Evolutionary conservation across 2,329 filamentous ascomycete species (phyloP).

Genomic region (Blastomyces silverae): DNA sequence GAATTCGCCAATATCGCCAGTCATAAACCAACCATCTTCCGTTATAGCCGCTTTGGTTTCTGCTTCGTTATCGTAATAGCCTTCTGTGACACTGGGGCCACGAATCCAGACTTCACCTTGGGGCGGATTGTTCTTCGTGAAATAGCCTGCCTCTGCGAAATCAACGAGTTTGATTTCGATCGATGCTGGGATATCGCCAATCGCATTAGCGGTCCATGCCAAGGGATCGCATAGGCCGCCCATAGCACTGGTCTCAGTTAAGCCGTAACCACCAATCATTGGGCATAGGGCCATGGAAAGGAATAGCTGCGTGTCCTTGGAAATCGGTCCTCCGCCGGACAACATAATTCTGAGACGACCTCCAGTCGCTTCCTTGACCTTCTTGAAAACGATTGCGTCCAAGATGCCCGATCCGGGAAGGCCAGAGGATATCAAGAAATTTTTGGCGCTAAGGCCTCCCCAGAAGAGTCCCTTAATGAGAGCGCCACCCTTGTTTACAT

Average conservation of each 20-base stretch:
- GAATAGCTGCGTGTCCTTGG: slow-evolving; percentile 81
- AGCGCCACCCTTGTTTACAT: slow-evolving; percentile 65
- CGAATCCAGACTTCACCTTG: slow-evolving; percentile 84
- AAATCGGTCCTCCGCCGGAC: slow-evolving; percentile 88
- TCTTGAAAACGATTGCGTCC: slow-evolving; percentile 81
- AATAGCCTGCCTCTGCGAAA: slow-evolving; percentile 91
- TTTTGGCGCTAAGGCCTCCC: slow-evolving; percentile 56
- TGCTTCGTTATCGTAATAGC: slow-evolving; percentile 83
- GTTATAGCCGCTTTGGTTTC: slow-evolving; percentile 78
- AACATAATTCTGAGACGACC: slow-evolving; percentile 81
- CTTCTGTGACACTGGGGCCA: slow-evolving; percentile 68
- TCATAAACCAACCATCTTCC: slow-evolving; percentile 91
- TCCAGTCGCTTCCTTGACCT: slow-evolving; percentile 84
- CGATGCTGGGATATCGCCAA: slow-evolving; percentile 59
- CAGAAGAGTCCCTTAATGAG: slow-evolving; percentile 73
- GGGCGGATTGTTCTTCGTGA: slow-evolving; percentile 78
- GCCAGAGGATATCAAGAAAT: slow-evolving; percentile 50
- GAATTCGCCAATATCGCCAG: slow-evolving; percentile 90
- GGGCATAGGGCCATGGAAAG: slow-evolving; percentile 86
- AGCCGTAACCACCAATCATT: slow-evolving; percentile 88
- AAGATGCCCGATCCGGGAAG: slow-evolving; percentile 57
- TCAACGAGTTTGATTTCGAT: slow-evolving; percentile 76
- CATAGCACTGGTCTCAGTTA: slow-evolving; percentile 82
- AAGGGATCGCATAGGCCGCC: slow-evolving; percentile 58
- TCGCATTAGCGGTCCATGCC: slow-evolving; percentile 60